Conservation (phyloP, 179 eudicot genomes). For the Silene coronaria region DNA sequence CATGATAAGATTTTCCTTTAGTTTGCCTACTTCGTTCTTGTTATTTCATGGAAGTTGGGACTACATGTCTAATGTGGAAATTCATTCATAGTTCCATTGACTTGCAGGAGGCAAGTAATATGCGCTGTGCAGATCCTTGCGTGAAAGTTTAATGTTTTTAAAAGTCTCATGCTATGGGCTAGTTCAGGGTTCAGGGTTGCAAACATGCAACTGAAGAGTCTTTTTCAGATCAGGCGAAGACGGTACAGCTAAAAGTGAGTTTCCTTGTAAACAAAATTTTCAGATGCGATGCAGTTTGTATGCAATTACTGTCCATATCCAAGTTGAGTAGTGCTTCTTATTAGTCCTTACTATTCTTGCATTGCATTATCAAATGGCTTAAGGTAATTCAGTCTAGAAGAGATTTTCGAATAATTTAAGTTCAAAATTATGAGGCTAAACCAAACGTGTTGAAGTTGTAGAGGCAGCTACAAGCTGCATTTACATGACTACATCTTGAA, state of each 20-base stretch:
- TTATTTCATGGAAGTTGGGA: background rate
- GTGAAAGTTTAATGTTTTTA: background rate
- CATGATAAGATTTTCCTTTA: background rate
- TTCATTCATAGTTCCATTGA: slow-evolving; percentile 4
- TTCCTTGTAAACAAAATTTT: background rate
- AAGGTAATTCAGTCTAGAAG: background rate
- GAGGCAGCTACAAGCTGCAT: slow-evolving; percentile 5
- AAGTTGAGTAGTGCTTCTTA: background rate
- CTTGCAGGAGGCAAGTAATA: slow-evolving; percentile 2
- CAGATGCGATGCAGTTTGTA: background rate
- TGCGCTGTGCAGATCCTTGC: background rate
- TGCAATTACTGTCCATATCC: background rate
- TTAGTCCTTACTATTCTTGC: background rate
- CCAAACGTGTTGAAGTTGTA: background rate
- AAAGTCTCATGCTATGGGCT: slow-evolving; percentile 1
- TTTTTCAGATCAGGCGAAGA: background rate
- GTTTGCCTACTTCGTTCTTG: background rate
- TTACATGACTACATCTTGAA: background rate
- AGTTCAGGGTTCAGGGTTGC: background rate
- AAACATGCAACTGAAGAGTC: background rate
- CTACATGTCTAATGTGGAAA: background rate
- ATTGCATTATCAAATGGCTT: background rate
- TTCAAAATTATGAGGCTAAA: background rate
- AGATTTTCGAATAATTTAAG: background rate
- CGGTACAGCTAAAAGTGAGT: background rate